Evolutionary conservation across 2,329 filamentous ascomycete species (phyloP), one percentile per base, ranked within the genome.

Genomic region (Verticillium nonalfalfae): DNA sequence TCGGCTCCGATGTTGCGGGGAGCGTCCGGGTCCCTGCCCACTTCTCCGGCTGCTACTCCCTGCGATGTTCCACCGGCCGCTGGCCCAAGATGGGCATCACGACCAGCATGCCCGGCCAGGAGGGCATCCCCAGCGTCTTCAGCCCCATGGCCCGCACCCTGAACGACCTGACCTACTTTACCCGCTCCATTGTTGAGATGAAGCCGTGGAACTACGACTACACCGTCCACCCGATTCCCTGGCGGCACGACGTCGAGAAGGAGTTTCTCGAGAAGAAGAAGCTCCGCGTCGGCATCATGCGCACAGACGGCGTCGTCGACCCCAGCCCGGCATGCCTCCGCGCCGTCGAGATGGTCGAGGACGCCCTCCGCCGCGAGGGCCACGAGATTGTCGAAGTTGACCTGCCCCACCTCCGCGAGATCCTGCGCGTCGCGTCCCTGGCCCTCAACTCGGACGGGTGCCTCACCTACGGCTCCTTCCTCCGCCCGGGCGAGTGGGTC

Each of bases 91-190:
- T 85, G 52, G 92, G 92, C 10, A 87, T 92, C 72, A 85, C 85
- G 64, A 97, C 93, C 0, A 93, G 90, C 68, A 97, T 97, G 92
- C 87, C 90, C 0, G 94, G 94, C 0, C 93, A 97, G 72, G 94
- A 97, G 71, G 93, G 93, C 0, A 87, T 97, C 36, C 87, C 91
- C 1, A 91, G 89, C 65, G 92, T 97, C 21, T 97, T 93, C 76
- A 94, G 90, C 62, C 93, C 93, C 5, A 97, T 98, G 94, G 86
- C 93, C 2, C 84, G 93, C 59, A 97, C 93, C 0, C 76, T 97
- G 62, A 84, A 87, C 65, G 93, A 97, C 70, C 77, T 97, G 63
- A 83, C 83, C 1, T 97, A 96, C 76, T 97, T 97, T 73, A 90
- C 91, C 3, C 86, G 87, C 59, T 84, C 86, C 7, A 78, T 97